Percentiles rank a stretch among this genome's conserved stretches.
Conservation (phyloP, 2,329 filamentous ascomycete species). For the Eurotiales sp. region DNA sequence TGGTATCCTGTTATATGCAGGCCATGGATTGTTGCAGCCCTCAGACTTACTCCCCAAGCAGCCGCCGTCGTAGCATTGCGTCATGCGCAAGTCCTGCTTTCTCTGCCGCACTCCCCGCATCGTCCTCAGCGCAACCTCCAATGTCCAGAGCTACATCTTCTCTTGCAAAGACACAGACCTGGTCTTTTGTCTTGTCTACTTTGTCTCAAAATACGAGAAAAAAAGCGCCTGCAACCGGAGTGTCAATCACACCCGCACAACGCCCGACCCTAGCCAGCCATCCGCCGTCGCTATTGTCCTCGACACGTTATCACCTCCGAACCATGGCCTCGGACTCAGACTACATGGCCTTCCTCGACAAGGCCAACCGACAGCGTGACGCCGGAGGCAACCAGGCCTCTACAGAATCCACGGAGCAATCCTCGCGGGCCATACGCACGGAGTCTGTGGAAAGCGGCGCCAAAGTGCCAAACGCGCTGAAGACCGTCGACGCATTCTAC, state of each 20-base stretch:
- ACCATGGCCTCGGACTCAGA: constrained; percentile 65
- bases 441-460: constrained; percentile 44
- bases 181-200: neutral
- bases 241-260: neutral
- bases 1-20: too few relatives aligned
- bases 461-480: constrained; percentile 60
- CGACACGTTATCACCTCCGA: too few relatives aligned
- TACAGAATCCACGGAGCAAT: constrained; percentile 13
- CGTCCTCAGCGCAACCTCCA: neutral
- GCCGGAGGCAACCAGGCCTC: constrained; percentile 23
- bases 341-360: constrained; percentile 80
- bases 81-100: too few relatives aligned
- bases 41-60: neutral
- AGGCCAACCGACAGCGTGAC: constrained; percentile 69
- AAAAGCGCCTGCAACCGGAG: neutral
- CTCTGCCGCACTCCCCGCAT: neutral
- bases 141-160: neutral
- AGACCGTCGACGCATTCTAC: constrained; percentile 62
- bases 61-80: neutral
- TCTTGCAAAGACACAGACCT: neutral
- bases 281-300: too few relatives aligned
- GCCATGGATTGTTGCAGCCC: too few relatives aligned
- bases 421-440: constrained; percentile 24
- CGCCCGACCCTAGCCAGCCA: too few relatives aligned
- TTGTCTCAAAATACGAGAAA: neutral